Evolutionary conservation across 768 basidiomycete species (phyloP), one percentile per base, ranked within the genome.

Genomic region (Lentinula sp.): DNA sequence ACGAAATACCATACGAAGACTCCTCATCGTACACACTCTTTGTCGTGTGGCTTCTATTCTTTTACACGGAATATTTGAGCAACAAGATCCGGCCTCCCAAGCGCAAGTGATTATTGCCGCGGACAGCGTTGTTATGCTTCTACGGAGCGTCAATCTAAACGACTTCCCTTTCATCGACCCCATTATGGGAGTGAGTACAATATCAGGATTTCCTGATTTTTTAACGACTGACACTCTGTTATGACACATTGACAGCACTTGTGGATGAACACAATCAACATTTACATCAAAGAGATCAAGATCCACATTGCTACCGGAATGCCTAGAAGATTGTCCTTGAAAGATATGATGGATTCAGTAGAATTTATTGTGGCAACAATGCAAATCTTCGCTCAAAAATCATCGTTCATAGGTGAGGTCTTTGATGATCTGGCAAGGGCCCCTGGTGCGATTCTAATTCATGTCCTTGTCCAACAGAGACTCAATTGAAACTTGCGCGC

Each of bases 101-200:
- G 23, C 46, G 4, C 62, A 64, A 34, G 45, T 59, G 3, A 4
- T 50, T 16, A 16, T 46, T 7, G 61, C 65, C 1, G 63, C 65
- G 13, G 50, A 55, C 57, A 54, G 60, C 4, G 39, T 66, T 45
- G 63, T 64, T 23, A 46, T 35, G 23, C 57, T 62, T 18, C 23
- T 64, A 8, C 54, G 49, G 1, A 53, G 58, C 23, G 51, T 57
- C 1, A 57, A 66, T 34, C 40, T 66, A 16, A 34, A 16, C 34
- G 63, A 61, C 13, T 50, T 66, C 11, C 59, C 46, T 11, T 64
- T 59, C 43, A 59, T 66, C 23, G 65, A 66, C 54, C 63, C 65
- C 18, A 66, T 66, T 28, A 46, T 63, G 10, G 65, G 65, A 48
- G 65, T 66, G 53, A 55, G 63, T 51, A 23, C 31, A 21, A 5